phyloP scores from a whole-genome alignment of 208 protist genomes.

The Porcisia deanei region DNA sequence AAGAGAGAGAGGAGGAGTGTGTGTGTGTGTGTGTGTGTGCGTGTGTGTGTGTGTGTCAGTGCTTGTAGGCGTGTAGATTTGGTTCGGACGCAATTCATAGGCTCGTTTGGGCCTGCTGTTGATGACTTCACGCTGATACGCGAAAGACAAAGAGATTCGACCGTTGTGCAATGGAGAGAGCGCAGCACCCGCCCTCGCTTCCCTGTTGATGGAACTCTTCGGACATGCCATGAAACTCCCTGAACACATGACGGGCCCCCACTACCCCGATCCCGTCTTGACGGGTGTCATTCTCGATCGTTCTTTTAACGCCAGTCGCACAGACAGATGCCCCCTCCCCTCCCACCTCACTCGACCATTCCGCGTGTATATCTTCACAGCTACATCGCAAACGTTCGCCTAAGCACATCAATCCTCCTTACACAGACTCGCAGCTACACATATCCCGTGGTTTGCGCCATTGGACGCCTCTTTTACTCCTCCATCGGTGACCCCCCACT shows the following conservation, averaged over 20 bases:
- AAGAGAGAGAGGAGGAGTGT: neutral
- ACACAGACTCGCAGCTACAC: neutral
- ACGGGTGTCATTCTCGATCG: neutral
- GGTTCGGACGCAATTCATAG: neutral
- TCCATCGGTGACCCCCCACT: neutral
- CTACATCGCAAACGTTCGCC: conserved; percentile 1
- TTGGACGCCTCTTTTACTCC: neutral
- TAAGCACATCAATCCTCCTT: neutral
- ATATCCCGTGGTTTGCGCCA: neutral
- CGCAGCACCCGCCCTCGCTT: neutral
- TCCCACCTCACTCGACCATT: neutral
- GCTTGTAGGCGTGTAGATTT: neutral
- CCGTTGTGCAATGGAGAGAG: neutral
- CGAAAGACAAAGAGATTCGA: neutral
- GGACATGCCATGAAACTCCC: neutral
- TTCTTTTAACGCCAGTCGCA: neutral
- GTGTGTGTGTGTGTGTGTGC: neutral
- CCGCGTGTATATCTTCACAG: neutral
- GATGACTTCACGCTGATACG: neutral
- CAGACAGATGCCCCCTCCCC: neutral
- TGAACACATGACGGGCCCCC: neutral
- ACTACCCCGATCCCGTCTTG: neutral
- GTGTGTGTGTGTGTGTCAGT: neutral
- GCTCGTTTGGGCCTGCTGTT: neutral
- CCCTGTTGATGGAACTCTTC: neutral